Conservation (phyloP, 208 protist genomes). For the Leptomonas seymouri region DNA sequence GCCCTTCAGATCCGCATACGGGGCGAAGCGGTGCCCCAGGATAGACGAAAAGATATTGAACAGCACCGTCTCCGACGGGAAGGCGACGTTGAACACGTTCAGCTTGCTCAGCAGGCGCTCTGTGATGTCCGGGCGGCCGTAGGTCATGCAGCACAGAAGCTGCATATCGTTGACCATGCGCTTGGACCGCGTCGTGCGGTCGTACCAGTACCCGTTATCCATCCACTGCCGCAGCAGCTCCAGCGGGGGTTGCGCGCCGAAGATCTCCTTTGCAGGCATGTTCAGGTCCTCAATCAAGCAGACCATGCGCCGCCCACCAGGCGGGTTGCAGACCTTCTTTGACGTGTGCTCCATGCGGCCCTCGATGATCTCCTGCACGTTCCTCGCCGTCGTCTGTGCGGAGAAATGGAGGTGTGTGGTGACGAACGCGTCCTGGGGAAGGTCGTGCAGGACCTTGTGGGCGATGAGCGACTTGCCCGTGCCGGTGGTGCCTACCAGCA, state of each 20-base stretch:
- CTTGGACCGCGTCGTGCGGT: constrained; percentile 92
- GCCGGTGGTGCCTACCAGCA: constrained; percentile 96
- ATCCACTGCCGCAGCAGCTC: constrained; percentile 98
- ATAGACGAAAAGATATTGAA: constrained; percentile 97
- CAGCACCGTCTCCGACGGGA: constrained; percentile 91
- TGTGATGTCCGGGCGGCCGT: constrained; percentile 95
- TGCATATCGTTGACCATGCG: constrained; percentile 97
- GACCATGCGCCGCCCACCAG: constrained; percentile 94
- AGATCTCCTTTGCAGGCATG: constrained; percentile 98
- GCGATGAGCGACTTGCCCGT: constrained; percentile 97
- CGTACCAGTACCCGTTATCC: constrained; percentile 98
- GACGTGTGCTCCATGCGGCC: constrained; percentile 96
- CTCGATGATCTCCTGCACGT: constrained; percentile 97
- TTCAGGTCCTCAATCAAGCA: constrained; percentile 99
- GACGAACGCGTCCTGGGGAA: constrained; percentile 85
- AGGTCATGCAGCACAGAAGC: constrained; percentile 97
- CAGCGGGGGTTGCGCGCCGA: constrained; percentile 97
- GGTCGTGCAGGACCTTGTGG: constrained; percentile 76
- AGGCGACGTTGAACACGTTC: constrained; percentile 97
- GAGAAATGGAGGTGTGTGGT: constrained; percentile 96
- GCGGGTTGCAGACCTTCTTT: constrained; percentile 96
- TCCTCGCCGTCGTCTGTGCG: constrained; percentile 94
- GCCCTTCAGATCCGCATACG: constrained; percentile 93
- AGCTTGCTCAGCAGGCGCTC: constrained; percentile 95
- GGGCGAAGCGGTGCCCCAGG: constrained; percentile 91